phyloP scores from a whole-genome alignment of 2,329 filamentous ascomycete species.

The Colletotrichum noveboracense region DNA sequence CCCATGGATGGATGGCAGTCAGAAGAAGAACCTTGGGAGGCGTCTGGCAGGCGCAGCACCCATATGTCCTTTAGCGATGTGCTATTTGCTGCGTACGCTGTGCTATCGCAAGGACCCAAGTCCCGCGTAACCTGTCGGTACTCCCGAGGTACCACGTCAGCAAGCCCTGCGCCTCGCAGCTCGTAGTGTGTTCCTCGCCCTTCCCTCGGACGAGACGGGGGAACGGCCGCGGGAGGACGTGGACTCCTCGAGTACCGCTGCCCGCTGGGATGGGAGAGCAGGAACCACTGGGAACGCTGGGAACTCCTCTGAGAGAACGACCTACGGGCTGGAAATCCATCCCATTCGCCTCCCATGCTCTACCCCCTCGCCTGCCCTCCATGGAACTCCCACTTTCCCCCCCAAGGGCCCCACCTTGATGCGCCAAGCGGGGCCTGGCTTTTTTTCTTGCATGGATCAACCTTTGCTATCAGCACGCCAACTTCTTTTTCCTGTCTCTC shows the following conservation, averaged over 20 bases:
- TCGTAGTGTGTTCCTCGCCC: not conserved
- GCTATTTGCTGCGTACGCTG: not conserved
- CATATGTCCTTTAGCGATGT: not conserved
- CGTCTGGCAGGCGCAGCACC: not conserved
- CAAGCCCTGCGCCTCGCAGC: conserved; percentile 2
- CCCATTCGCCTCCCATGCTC: not conserved
- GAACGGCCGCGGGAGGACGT: not conserved
- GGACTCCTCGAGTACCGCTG: not conserved
- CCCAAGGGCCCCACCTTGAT: not conserved
- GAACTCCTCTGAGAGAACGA: not conserved
- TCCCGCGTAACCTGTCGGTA: not conserved
- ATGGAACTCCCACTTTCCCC: not conserved
- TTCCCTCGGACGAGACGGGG: not conserved
- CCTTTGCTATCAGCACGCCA: conserved; percentile 18
- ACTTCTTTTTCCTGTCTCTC: conserved; percentile 10
- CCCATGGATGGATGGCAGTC: not conserved
- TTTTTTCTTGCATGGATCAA: conserved; percentile 19
- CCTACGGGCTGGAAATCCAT: not conserved
- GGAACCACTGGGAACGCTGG: conserved; percentile 8
- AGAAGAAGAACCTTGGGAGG: not conserved
- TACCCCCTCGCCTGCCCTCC: not conserved
- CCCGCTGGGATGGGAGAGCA: not conserved
- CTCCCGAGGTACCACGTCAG: not conserved
- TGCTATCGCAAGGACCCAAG: not conserved
- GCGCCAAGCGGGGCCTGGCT: conserved; percentile 15